Conservation (phyloP, 306 rosid genomes). For the Acacia crassicarpa region DNA sequence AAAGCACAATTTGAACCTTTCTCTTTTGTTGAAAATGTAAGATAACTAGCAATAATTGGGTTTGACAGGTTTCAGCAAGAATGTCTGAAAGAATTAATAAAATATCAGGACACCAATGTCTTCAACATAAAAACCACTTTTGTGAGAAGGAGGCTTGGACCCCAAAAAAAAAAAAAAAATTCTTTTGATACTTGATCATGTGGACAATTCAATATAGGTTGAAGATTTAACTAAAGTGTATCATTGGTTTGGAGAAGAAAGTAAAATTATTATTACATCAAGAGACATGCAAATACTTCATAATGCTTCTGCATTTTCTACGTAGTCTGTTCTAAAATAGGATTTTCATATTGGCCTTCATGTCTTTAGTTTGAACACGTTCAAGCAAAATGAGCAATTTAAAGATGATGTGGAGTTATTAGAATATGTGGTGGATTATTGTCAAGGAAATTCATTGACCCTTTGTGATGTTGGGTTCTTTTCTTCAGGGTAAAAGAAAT, state of each 20-base stretch:
- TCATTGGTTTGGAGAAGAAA: conserved; percentile 15
- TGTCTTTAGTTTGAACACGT: conserved; percentile 15
- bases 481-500: neutral
- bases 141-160: neutral
- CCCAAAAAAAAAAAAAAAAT: neutral
- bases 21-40: conserved; percentile 3
- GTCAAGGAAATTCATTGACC: neutral
- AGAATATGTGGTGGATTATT: neutral
- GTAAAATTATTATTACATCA: conserved; percentile 26
- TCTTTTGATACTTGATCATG: neutral
- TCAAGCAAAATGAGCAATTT: neutral
- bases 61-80: neutral
- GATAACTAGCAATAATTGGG: neutral
- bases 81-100: neutral
- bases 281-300: conserved; percentile 5
- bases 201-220: neutral
- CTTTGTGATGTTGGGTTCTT: neutral
- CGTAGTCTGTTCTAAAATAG: neutral
- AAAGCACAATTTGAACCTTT: neutral
- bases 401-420: neutral
- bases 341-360: neutral
- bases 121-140: neutral
- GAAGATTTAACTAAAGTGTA: neutral
- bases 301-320: neutral
- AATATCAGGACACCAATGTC: neutral